Base-by-base conservation (phyloP, 148 eudicot genomes). In the Chenopodium suecicum region DNA sequence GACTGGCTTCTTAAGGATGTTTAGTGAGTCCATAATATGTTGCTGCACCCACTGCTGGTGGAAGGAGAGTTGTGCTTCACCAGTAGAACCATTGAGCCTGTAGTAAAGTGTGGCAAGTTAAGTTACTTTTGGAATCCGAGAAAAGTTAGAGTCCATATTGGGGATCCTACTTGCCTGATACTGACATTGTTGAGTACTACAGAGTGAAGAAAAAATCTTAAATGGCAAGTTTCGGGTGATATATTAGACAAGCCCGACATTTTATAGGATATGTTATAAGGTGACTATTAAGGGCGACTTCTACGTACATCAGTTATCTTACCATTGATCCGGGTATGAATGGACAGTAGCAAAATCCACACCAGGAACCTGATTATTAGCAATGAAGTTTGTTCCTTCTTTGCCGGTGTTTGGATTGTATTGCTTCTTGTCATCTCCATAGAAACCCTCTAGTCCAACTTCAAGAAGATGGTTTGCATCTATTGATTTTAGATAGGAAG, bases 331-430 rank as follows among this genome's bases (percentile, higher is more conserved):
- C 9, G 96, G 96, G 79, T 93, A 93, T 0, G 91, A 87, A 84
- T 91, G 97, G 80, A 89, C 86, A 0, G 97, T 91, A 1, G 94
- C 93, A 47, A 93, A 93, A 84, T 93, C 97, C 2, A 93, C 84
- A 11, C 66, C 89, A 13, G 88, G 71, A 20, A 91, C 81, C 16
- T 82, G 91, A 83, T 92, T 88, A 29, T 92, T 91, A 17, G 87
- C 82, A 48, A 92, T 85, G n/a, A 92, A 92, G 75, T 92, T 91
- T 37, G 96, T 89, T 79, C 94, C 96, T 2, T 77, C 82, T 81
- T 82, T 83, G 54, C 46, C 76, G 12, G 0, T 58, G 31, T 81
- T 54, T 46, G 85, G 88, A 82, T 89, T 87, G 63, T 73, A 68
- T 79, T 79, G 88, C 70, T 86, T 77, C 44, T 80, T 89, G 16